phyloP scores from a whole-genome alignment of 2,329 filamentous ascomycete species.

The Fusarium mangiferae region DNA sequence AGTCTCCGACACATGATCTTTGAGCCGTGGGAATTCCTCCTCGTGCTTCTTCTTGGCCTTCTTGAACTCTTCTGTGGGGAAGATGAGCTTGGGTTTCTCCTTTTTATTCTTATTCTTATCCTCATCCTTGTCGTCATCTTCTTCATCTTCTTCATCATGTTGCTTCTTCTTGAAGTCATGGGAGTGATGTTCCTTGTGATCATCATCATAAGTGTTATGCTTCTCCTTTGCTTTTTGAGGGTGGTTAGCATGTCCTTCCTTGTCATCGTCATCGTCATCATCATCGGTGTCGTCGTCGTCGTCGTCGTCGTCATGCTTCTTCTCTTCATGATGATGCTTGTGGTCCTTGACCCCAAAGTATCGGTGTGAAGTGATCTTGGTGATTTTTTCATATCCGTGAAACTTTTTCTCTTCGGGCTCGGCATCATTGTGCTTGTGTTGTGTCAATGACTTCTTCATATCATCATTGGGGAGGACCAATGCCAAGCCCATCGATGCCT shows the following conservation, averaged over 20 bases:
- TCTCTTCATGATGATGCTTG: background rate
- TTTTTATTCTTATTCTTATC: background rate
- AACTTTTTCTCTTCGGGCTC: background rate
- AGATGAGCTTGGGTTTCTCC: background rate
- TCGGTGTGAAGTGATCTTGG: background rate
- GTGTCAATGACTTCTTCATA: background rate
- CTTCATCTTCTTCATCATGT: background rate
- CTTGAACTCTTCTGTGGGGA: background rate
- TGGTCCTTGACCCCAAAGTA: background rate
- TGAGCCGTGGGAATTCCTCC: background rate
- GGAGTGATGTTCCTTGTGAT: background rate
- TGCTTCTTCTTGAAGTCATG: background rate
- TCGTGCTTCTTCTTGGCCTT: background rate
- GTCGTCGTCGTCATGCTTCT: background rate
- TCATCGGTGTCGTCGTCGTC: background rate
- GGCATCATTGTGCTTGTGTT: background rate
- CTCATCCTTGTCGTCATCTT: background rate
- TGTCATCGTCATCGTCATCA: background rate
- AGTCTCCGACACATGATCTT: background rate
- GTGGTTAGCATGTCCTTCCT: background rate
- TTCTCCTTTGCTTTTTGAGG: too few species aligned
- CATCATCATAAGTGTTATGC: background rate
- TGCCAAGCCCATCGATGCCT: conserved; percentile 8
- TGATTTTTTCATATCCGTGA: background rate
- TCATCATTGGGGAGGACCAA: background rate